Evolutionary conservation across 1,284 basidiomycete species (phyloP), one percentile per base, ranked within the genome.

Genomic region (Chalciporus piperatoides): DNA sequence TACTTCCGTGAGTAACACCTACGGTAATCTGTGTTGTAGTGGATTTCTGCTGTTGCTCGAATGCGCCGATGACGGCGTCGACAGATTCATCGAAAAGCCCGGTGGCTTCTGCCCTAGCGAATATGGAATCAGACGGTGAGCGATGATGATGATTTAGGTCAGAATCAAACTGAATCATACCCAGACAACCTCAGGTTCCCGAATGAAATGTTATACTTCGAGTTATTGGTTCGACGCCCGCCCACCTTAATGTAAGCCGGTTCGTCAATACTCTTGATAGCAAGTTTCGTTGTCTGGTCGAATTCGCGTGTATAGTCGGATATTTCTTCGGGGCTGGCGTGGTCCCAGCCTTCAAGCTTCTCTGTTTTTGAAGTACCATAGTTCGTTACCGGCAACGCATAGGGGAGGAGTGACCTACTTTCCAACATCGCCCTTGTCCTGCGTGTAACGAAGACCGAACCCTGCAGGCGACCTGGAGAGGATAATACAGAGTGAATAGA

Each of bases 1-100:
- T 15, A 19, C 21, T 44, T 21, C 21, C 43, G 41, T 10, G 23
- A 21, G 3, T 10, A 38, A 40, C 40, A 61, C 58, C 14, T 65
- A 57, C 71, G 1, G 58, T 59, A 25, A 73, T 62, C 0, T 59
- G 54, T 2, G 56, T 62, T 9, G 50, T 50, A 0, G 64, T 53
- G n/a, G 19, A 44, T 25, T 48, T 50, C 8, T 49, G 50, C 49
- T 72, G 72, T 8, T 60, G 51, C 25, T 65, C 52, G 12, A 78
- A 60, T 5, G 70, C 68, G 2, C 58, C 24, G 11, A 49, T 49
- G 30, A 52, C 46, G 6, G 64, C 63, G 25, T 53, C 28, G 1
- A 58, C 6, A 2, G 53, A 73, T 68, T 73, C 75, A 23, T 57
- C 44, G 12, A 78, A 55, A 40, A 79, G 54, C 45, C 76, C 76